phyloP scores from a whole-genome alignment of 2,329 filamentous ascomycete species.

The Hymenoscyphus albidus region DNA sequence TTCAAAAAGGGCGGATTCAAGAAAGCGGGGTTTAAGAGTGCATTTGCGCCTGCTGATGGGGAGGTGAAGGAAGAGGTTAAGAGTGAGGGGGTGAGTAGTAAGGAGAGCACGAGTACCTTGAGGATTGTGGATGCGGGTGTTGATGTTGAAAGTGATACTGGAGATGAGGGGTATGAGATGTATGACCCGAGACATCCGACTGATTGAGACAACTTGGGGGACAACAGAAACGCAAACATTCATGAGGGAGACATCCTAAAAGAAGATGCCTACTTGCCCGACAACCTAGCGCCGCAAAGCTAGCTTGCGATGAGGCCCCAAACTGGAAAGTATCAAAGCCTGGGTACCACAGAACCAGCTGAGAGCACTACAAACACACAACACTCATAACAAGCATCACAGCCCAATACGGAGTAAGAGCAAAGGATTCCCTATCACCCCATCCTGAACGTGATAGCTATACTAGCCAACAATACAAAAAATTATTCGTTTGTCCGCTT shows the following conservation, averaged over 20 bases:
- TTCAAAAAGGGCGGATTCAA: constrained; percentile 72
- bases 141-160: constrained; percentile 62
- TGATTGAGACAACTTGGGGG: constrained; percentile 42
- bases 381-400: background rate
- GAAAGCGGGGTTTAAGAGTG: constrained; percentile 79
- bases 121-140: constrained; percentile 45
- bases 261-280: background rate
- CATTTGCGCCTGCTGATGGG: constrained; percentile 55
- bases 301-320: background rate
- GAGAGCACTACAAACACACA: background rate
- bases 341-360: background rate
- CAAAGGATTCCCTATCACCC: background rate
- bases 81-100: constrained; percentile 26
- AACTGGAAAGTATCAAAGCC: no score
- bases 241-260: background rate
- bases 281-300: background rate
- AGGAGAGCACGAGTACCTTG: constrained; percentile 25
- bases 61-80: constrained; percentile 38
- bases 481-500: background rate
- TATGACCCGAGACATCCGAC: constrained; percentile 61
- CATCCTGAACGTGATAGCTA: background rate
- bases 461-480: background rate
- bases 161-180: constrained; percentile 68
- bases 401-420: background rate
- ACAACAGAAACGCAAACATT: background rate